Evolutionary conservation across 148 eudicot species (phyloP), one percentile per base, ranked within the genome.

Genomic region (Silene uniflora): DNA sequence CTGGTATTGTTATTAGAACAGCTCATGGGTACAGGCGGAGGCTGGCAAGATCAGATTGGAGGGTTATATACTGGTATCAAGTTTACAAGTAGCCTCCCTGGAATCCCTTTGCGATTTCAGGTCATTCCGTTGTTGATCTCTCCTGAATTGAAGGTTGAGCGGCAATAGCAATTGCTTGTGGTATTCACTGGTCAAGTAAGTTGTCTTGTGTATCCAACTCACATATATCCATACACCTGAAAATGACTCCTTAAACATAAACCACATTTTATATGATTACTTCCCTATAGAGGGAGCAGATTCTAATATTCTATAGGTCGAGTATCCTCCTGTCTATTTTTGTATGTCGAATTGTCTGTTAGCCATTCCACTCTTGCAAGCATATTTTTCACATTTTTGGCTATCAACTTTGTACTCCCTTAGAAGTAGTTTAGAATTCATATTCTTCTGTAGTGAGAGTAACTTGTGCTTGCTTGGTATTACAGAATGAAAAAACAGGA

Each of bases 11-110:
- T 95, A 55, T 78, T 92, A 76, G 99, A 95, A 83, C 99, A 95
- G 84, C 91, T 95, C 52, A 95, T 95, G 99, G 97, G 99, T 35
- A 95, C 99, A 29, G 99, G 99, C 14, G 99, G 99, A 69, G 99
- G 99, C 59, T 95, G 99, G 99, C 99, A 95, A 79, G 99, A 92
- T 81, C 98, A 95, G 80, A 91, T 95, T 71, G 99, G 99, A 68
- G 99, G 99, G 54, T 80, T 95, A 47, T 92, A 95, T 76, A 93
- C 98, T 73, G 93, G 99, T 62, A 92, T 95, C 60, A 95, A 95
- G 73, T 85, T 87, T 71, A 91, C 96, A 3, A 79, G 89, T 49
- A 92, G 99, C 88, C 89, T 89, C 76, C 99, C 99, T 22, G 99
- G 99, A 71, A 83, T 92, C 62, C 99, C 98, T 25, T 82, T 95